phyloP scores from a whole-genome alignment of 805 yeast genomes.

The Candida peoriensis region DNA sequence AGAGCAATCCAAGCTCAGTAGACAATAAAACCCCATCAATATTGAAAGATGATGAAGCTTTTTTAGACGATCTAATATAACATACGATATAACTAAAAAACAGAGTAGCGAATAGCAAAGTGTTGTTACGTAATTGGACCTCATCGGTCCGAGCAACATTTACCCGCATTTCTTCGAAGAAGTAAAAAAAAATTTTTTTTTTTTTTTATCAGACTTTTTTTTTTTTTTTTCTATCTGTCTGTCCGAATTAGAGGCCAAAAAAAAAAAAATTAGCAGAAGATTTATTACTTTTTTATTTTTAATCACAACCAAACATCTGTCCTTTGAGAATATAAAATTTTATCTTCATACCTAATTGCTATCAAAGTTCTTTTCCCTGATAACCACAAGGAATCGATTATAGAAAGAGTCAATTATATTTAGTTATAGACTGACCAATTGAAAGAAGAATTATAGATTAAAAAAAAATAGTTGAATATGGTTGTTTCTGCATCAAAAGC shows the following conservation, averaged over 20 bases:
- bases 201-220: background rate
- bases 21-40: conserved; percentile 15
- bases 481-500: conserved; percentile 84
- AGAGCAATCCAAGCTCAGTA: background rate
- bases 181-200: background rate
- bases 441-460: background rate
- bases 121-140: background rate
- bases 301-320: no score
- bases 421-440: background rate
- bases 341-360: no score
- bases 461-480: no score
- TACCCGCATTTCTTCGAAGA: background rate
- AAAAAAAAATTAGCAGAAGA: background rate
- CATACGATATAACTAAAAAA: no score
- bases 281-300: background rate
- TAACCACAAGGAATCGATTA: no score
- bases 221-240: background rate
- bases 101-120: no score
- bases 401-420: no score
- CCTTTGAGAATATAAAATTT: no score
- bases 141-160: background rate
- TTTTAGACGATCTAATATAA: conserved; percentile 18
- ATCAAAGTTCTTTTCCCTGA: no score
- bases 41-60: conserved; percentile 18
- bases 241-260: no score